Evolutionary conservation across 345 rosid genomes (phyloP), one percentile per base, ranked within the genome.

Genomic region (Trapa bicornis): DNA sequence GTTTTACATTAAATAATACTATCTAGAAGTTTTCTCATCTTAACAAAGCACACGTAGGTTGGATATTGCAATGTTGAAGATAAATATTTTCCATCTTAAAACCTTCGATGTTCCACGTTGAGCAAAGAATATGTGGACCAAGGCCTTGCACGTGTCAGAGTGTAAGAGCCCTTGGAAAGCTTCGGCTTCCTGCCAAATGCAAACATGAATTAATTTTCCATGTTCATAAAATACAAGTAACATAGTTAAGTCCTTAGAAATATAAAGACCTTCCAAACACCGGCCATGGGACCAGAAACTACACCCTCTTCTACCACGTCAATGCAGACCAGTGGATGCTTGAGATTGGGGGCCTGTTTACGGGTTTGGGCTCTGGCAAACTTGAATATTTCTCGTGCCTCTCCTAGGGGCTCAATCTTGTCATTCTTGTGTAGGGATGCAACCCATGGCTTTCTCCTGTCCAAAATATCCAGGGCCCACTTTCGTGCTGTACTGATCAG

Each of bases 71-170:
- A 0, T 35, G 37, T 13, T 58, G 63, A 58, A 54, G 32, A 15
- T 35, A 29, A 58, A 33, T 10, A 3, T 6, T 6, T 54, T 65
- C 35, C 61, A 61, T n/a, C 22, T 73, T 62, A 48, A 22, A 94
- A 41, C 99, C 96, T 91, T 94, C 48, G 89, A 68, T 53, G 99
- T 91, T 78, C 93, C 91, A 61, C 99, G 90, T 73, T 79, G 89
- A 66, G 99, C 74, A 77, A 91, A 91, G 89, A 94, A 94, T 70
- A 91, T 48, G 42, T 94, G 96, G 73, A 94, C 56, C 87, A 94
- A 83, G 82, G 89, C 74, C 81, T 91, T 94, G 85, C 91, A 78
- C 35, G 93, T 89, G 69, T 89, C 96, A 50, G 96, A 76, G 35
- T 65, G 68, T 43, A 91, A 70, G 71, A 94, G 93, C 65, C 47